Evolutionary conservation across 176 grass and related monocot species (phyloP), one percentile per base, ranked within the genome.

Genomic region (Avena eriantha): DNA sequence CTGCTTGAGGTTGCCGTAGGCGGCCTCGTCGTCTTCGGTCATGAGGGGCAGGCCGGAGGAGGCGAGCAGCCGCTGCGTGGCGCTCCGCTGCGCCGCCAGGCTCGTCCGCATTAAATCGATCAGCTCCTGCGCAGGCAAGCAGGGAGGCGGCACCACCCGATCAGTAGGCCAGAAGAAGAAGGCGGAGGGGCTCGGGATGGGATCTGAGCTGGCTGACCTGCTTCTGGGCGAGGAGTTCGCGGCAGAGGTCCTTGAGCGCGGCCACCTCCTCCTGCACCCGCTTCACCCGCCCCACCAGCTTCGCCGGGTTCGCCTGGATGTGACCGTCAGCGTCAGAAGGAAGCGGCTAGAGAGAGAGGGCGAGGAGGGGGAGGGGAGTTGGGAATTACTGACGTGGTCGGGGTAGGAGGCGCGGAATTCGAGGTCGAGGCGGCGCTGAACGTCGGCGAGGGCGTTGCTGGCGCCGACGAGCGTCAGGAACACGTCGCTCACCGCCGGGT

Each of bases 371-470:
- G 35, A 23, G 5, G 26, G 48, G 73, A 43, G 71, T 21, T 12
- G 24, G 2, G 57, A 68, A 35, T 10, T 69, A 77, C 88, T 55
- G 51, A 95, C 93, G 69, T 89, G 85, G 56, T 93, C 93, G 4
- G 95, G 91, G 82, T 95, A 95, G 18, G 89, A 90, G 26, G 57
- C 86, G 68, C 87, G 88, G 89, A 93, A 92, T 47, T 98, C 93
- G 36, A 85, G 69, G 15, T 95, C 93, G 68, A 93, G 87, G 57
- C 85, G 91, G 89, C 76, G 89, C 80, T 95, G 86, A 17, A 95
- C 89, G 23, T 88, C 82, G 68, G 66, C 33, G 53, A 98, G 93
- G 78, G 90, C 81, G 69, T 26, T 61, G 74, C 73, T 90, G 4
- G 89, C 93, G 33, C 88, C 69, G 60, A 86, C 86, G 51, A 95